Percentiles rank a stretch among this genome's conserved stretches.
These are phyloP conservation scores for Populus hybrid DNA, from an alignment of 441 rosid species.

Conservation along the genomic window DNA sequence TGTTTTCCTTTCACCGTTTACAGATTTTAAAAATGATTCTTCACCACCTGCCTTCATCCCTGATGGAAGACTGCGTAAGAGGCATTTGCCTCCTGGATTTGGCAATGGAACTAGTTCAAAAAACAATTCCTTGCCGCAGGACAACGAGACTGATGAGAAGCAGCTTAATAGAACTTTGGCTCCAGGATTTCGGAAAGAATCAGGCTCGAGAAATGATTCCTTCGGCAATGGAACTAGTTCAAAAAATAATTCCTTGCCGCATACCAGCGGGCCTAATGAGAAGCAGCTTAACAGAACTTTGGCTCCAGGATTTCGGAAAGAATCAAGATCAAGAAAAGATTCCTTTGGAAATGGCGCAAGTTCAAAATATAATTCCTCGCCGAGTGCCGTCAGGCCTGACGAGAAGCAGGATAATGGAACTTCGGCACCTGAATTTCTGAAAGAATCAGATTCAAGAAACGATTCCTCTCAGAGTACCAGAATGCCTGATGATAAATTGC, in stretches of 20 bases:
- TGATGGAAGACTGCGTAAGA: too few species aligned
- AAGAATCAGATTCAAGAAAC: neutral
- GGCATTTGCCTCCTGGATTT: too few species aligned
- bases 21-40: too few species aligned
- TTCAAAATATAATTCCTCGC: neutral
- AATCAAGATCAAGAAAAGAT: neutral
- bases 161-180: too few species aligned
- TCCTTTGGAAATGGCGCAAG: neutral
- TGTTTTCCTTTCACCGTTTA: neutral
- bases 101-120: too few species aligned
- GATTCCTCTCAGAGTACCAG: slow-evolving; percentile 5
- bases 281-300: neutral
- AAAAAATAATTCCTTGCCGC: too few species aligned
- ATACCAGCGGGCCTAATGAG: neutral
- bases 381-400: neutral
- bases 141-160: too few species aligned
- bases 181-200: too few species aligned
- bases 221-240: too few species aligned
- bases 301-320: neutral
- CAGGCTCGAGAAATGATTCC: too few species aligned
- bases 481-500: slow-evolving; percentile 11
- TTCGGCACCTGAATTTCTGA: neutral
- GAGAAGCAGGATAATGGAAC: neutral
- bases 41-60: too few species aligned
- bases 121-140: too few species aligned